Evolutionary conservation across 495 filamentous ascomycete species (phyloP).

Genomic region (Aspergillus carlsbadensis): DNA sequence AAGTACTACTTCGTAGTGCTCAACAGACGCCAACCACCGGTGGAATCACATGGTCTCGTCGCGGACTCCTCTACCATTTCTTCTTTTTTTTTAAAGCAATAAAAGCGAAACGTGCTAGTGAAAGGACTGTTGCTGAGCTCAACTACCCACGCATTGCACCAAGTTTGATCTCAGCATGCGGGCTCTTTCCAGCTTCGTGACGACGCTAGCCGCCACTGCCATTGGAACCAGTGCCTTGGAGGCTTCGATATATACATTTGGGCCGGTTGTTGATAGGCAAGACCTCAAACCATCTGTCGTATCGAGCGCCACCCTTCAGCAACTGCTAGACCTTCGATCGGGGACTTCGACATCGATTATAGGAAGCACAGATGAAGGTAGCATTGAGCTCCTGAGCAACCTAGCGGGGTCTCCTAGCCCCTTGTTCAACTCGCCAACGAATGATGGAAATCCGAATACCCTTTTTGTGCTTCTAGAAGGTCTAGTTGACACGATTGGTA

Average conservation of each 20-base stretch:
- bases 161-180: conserved; percentile 26
- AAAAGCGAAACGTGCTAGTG: no score
- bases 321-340: conserved; percentile 55
- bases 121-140: no score
- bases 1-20: no score
- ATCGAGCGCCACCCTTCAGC: conserved; percentile 47
- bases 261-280: conserved; percentile 6
- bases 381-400: conserved; percentile 46
- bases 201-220: conserved; percentile 25
- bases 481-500: conserved; percentile 42
- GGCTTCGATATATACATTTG: conserved; percentile 40
- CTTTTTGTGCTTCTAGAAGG: conserved; percentile 51
- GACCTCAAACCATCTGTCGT: conserved; percentile 13
- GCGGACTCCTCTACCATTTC: no score
- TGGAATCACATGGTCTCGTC: no score
- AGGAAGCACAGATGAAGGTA: conserved; percentile 40
- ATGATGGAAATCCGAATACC: conserved; percentile 18
- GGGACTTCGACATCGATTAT: conserved; percentile 53
- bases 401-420: conserved; percentile 40
- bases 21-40: no score
- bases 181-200: conserved; percentile 27
- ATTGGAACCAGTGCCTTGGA: conserved; percentile 31
- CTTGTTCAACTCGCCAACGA: conserved; percentile 38
- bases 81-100: no score
- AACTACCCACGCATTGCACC: neutral